Evolutionary conservation across 176 grass and related monocot species (phyloP), one percentile per base, ranked within the genome.

Genomic region (Metroxylon sagu): DNA sequence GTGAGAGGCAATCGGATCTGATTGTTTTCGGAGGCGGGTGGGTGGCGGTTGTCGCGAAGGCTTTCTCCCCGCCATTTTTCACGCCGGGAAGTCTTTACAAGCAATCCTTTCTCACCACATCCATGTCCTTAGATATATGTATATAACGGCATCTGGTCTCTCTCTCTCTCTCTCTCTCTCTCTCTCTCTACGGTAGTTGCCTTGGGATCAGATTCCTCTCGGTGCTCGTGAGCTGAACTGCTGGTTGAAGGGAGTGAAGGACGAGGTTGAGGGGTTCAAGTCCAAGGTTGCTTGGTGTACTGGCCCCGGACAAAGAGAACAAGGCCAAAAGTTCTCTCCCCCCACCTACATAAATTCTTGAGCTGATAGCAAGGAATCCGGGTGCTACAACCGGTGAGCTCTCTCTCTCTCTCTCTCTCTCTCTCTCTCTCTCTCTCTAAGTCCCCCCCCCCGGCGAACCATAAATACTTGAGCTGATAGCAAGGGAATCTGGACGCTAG

Each of bases 21-120:
- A 18, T 56, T 18, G 54, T 56, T 56, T 3, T 56, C 54, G 23
- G 54, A 56, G 54, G 18, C 23, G 54, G 54, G 54, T 56, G 54
- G 54, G 18, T 25, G 54, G 54, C 19, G 54, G 54, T 56, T 56
- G 54, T 18, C 18, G 54, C 7, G 54, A 56, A 56, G 54, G 54
- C 54, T 56, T 23, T 56, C 10, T 56, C 54, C 18, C 54, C 3
- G 52, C 52, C 54, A 56, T 56, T 56, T 21, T 56, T 56, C 54
- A 25, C 54, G 54, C 54, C 54, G 25, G 54, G 14, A 56, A 56
- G 54, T 23, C 18, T 56, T 56, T 18, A 56, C 54, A 56, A 23
- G 54, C 8, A 23, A 12, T 21, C 19, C 23, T 56, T 21, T 56
- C 18, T 56, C 23, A 56, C 23, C 23, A 25, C 23, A 12, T 43